Percentiles rank a stretch among this genome's conserved stretches.
phyloP scores from a whole-genome alignment of 192 early-diverging fungal genomes.

The Dimargaris xerosporica region DNA sequence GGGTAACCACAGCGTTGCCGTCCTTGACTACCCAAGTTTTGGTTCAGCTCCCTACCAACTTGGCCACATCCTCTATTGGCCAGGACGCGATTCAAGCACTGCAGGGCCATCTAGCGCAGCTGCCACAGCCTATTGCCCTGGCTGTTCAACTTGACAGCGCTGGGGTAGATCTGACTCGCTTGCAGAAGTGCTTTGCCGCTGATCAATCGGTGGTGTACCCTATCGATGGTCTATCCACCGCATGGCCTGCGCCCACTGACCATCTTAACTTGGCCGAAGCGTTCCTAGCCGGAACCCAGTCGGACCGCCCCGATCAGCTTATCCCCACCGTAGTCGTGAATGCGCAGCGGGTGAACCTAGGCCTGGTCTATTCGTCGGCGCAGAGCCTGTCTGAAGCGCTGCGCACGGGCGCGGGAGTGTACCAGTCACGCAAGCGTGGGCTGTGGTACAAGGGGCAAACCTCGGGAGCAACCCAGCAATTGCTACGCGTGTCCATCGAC shows the following conservation, averaged over 20 bases:
- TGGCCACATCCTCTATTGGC: too few species aligned
- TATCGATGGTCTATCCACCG: conserved; percentile 9
- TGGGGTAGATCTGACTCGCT: background rate
- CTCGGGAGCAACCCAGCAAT: conserved; percentile 83
- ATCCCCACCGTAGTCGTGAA: conserved; percentile 88
- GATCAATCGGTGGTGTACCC: conserved; percentile 3
- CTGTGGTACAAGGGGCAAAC: conserved; percentile 95
- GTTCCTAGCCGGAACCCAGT: conserved; percentile 35
- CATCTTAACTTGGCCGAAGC: conserved; percentile 37
- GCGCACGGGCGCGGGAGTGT: conserved; percentile 68
- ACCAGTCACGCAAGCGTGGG: conserved; percentile 72
- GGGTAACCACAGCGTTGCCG: too few species aligned
- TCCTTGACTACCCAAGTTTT: too few species aligned
- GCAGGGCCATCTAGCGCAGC: background rate
- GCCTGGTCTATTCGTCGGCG: conserved; percentile 80
- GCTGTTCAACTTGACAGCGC: background rate
- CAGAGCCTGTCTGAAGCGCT: conserved; percentile 73
- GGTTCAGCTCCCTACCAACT: too few species aligned
- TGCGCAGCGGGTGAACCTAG: conserved; percentile 72
- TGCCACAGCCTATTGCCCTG: background rate
- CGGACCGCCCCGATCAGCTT: conserved; percentile 85
- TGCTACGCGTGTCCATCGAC: conserved; percentile 64
- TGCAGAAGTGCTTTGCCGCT: background rate
- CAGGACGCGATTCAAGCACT: too few species aligned
- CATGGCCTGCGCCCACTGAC: background rate